Evolutionary conservation across 2,329 filamentous ascomycete genomes (phyloP).

Genomic region (Talaromyces amestolkiae): DNA sequence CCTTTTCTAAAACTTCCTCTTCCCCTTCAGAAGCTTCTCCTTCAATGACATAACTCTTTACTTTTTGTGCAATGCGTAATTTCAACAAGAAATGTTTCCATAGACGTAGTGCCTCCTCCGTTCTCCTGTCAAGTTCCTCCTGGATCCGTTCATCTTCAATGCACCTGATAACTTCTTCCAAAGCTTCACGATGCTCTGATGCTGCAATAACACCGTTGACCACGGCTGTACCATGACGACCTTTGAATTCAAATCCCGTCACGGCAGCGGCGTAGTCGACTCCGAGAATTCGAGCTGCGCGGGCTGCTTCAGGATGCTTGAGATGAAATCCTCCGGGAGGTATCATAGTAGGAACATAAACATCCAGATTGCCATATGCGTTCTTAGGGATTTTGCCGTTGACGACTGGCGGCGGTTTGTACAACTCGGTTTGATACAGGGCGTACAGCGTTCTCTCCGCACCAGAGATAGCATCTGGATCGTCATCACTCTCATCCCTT

Average conservation of each 20-base stretch:
- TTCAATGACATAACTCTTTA: constrained; percentile 57
- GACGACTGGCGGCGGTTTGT: constrained; percentile 72
- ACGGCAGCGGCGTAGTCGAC: constrained; percentile 88
- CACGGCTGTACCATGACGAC: constrained; percentile 80
- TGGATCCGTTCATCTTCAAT: constrained; percentile 65
- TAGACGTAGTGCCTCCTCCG: constrained; percentile 50
- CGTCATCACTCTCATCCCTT: constrained; percentile 41
- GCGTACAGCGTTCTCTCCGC: constrained; percentile 61
- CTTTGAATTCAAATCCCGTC: constrained; percentile 84
- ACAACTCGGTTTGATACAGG: constrained; percentile 64
- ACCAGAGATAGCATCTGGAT: constrained; percentile 44
- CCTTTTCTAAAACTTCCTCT: constrained; percentile 31
- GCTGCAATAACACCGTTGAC: constrained; percentile 76
- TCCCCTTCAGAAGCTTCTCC: constrained; percentile 31
- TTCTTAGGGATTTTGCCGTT: constrained; percentile 67
- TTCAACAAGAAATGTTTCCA: constrained; percentile 63
- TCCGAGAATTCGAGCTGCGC: constrained; percentile 71
- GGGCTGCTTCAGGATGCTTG: constrained; percentile 57
- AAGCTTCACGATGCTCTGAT: constrained; percentile 66
- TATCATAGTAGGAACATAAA: constrained; percentile 64
- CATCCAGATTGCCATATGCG: constrained; percentile 60
- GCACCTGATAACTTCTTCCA: constrained; percentile 66
- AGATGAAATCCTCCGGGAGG: constrained; percentile 60
- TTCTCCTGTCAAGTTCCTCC: constrained; percentile 57
- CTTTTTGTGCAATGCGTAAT: constrained; percentile 68